Conservation (phyloP, 2,329 filamentous ascomycete genomes). For the Penicillium sp. region DNA sequence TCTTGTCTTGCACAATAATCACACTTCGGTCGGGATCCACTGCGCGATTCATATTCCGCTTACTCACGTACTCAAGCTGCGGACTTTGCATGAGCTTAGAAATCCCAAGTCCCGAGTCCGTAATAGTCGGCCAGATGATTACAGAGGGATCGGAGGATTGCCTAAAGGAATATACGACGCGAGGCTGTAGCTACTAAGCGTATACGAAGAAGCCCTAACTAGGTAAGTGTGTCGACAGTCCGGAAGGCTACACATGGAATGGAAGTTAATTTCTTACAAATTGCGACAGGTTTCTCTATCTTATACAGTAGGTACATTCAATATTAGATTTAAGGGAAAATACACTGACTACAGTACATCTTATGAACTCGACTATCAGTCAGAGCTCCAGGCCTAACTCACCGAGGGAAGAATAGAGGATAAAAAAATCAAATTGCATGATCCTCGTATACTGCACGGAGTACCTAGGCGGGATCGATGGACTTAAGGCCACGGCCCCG, state of each 20-base stretch:
- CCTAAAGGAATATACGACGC: too few relatives aligned
- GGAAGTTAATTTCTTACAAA: neutral
- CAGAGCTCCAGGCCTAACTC: neutral
- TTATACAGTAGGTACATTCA: neutral
- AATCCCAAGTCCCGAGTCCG: neutral
- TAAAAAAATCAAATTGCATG: slow-evolving; percentile 11
- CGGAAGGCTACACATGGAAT: too few relatives aligned
- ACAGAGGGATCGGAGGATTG: too few relatives aligned
- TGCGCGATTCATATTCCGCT: neutral
- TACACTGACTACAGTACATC: too few relatives aligned
- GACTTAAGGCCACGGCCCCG: neutral
- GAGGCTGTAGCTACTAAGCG: too few relatives aligned
- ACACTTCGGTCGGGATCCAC: neutral
- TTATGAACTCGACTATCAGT: too few relatives aligned
- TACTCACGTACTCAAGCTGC: neutral
- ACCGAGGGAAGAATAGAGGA: neutral
- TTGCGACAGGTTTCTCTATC: neutral
- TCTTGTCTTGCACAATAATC: too few relatives aligned
- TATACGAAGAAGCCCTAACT: too few relatives aligned
- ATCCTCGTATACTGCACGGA: neutral
- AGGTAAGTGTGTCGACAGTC: too few relatives aligned
- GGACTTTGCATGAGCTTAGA: neutral
- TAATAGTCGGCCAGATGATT: too few relatives aligned
- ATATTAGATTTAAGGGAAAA: too few relatives aligned
- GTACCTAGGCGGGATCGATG: neutral